phyloP scores from a whole-genome alignment of 1,139 yeast genomes.

The Yamadazyma oceani region DNA sequence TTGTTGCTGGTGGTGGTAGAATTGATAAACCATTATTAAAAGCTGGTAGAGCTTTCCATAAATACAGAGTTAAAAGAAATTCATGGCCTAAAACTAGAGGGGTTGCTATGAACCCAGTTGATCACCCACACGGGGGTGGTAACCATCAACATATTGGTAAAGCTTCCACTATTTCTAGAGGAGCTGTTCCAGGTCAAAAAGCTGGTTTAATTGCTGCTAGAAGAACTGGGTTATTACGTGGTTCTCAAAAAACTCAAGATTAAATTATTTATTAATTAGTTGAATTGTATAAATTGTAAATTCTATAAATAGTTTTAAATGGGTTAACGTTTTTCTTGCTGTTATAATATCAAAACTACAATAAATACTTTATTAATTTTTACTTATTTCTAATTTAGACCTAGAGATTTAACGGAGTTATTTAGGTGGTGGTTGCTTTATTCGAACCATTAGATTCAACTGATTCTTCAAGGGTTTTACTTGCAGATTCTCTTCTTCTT shows the following conservation, averaged over 20 bases:
- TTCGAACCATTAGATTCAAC: neutral
- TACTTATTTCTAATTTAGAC: no score
- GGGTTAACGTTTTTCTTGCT: constrained; percentile 7
- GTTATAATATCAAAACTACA: constrained; percentile 8
- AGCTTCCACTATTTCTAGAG: constrained; percentile 99
- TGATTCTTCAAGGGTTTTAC: no score
- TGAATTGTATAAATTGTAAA: constrained; percentile 12
- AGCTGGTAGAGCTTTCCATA: constrained; percentile 99
- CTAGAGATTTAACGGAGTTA: no score
- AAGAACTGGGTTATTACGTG: constrained; percentile 99
- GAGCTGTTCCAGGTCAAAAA: constrained; percentile 99
- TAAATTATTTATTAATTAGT: constrained; percentile 18
- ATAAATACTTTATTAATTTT: neutral
- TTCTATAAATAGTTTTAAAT: constrained; percentile 8
- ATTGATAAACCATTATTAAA: constrained; percentile 98
- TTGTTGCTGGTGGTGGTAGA: constrained; percentile 99
- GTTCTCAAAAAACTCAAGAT: constrained; percentile 94
- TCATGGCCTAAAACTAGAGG: constrained; percentile 99
- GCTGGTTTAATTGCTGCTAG: constrained; percentile 99
- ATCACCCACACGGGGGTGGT: constrained; percentile 99
- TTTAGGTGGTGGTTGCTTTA: no score
- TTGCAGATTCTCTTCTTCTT: constrained; percentile 6
- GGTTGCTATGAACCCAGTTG: constrained; percentile 99
- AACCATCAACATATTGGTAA: constrained; percentile 99
- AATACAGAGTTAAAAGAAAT: constrained; percentile 98